A percentile compares a stretch with the other conserved stretches of the same genome.
Evolutionary conservation across 192 early-diverging fungal genomes (phyloP).

Genomic region (Rhizophagus clarus): DNA sequence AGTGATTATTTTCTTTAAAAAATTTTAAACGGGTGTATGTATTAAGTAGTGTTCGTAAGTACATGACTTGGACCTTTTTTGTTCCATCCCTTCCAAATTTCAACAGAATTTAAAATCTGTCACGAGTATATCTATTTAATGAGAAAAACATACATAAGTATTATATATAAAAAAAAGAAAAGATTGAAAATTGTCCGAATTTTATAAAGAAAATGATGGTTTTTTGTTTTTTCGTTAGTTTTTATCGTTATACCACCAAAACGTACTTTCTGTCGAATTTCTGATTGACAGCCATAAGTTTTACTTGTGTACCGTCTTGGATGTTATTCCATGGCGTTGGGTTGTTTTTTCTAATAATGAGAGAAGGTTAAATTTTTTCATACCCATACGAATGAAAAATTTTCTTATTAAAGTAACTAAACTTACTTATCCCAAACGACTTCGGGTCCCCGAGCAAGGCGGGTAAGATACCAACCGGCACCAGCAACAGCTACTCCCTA

Average conservation of each 20-base stretch:
- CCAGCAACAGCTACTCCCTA: conserved; percentile 37
- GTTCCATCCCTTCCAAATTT: too few relatives aligned
- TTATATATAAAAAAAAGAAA: too few relatives aligned
- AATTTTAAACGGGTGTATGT: too few relatives aligned
- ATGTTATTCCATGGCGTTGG: conserved; percentile 60
- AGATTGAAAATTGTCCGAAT: too few relatives aligned
- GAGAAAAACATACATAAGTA: too few relatives aligned
- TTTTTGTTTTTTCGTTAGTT: background rate
- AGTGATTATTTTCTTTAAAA: too few relatives aligned
- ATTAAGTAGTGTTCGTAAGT: too few relatives aligned
- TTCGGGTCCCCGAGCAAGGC: conserved; percentile 61
- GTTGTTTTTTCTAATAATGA: conserved; percentile 43
- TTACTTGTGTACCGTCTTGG: conserved; percentile 60
- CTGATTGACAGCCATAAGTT: conserved; percentile 59
- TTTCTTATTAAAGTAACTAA: background rate
- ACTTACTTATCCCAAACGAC: conserved; percentile 61
- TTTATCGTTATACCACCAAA: background rate
- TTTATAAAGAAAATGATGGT: too few relatives aligned
- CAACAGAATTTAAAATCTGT: conserved; percentile 45
- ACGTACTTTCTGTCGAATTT: conserved; percentile 57
- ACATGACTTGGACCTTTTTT: too few relatives aligned
- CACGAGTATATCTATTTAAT: conserved; percentile 47
- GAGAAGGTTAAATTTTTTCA: background rate
- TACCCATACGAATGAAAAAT: background rate
- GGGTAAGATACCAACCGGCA: conserved; percentile 55